These are phyloP conservation scores for bread wheat (Triticum aestivum) DNA, from an alignment of 176 grass and related monocot species.

Conservation along the genomic window IWGSC_CS_RefSeq_v2.1 NC_057799.1:2563856-2564355, in stretches of 20 bases:
- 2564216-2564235: not conserved
- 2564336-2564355: not conserved
- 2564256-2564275: not conserved
- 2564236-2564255: conserved; percentile 6
- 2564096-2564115: not conserved
- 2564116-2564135: not conserved
- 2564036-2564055: not conserved
- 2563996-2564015: not conserved
- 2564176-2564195: conserved; percentile 34
- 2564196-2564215: conserved; percentile 3
- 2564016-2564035: not conserved
- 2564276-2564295: not conserved
- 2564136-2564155: not conserved
- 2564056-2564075: not conserved
- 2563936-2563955: not conserved
- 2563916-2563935: not conserved
- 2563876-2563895: not conserved
- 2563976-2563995: not conserved
- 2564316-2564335: not conserved
- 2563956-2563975: not conserved
- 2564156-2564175: conserved; percentile 36
- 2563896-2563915: not conserved
- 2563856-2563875: not conserved
- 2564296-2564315: not conserved
- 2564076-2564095: not conserved